These are phyloP conservation scores for Pseudogymnoascus sp. DNA, from an alignment of 2,329 filamentous ascomycete genomes.

Conservation along the genomic window DNA sequence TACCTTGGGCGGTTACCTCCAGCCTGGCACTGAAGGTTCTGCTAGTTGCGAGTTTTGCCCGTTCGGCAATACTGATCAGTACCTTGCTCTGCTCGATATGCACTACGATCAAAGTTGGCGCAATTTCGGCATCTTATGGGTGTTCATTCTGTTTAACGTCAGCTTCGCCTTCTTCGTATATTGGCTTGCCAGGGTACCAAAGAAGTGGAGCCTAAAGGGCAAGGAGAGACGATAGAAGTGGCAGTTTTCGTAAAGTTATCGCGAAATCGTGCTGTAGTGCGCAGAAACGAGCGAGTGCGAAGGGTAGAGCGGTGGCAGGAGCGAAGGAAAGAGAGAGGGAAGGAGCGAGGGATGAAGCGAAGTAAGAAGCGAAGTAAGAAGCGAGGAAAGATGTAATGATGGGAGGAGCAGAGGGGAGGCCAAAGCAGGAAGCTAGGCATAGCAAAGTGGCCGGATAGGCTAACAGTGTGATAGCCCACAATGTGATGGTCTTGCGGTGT, in stretches of 20 bases:
- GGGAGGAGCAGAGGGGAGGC: too few relatives aligned
- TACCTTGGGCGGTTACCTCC: slow-evolving; percentile 42
- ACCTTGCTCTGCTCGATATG: slow-evolving; percentile 39
- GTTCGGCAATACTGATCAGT: slow-evolving; percentile 42
- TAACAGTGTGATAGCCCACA: too few relatives aligned
- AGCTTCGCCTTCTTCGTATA: slow-evolving; percentile 45
- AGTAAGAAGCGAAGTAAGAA: too few relatives aligned
- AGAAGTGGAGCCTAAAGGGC: slow-evolving; percentile 21
- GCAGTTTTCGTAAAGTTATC: neutral
- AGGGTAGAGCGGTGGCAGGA: too few relatives aligned
- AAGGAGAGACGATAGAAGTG: neutral
- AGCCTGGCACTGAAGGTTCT: slow-evolving; percentile 16
- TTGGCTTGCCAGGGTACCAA: slow-evolving; percentile 40
- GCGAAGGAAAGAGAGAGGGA: too few relatives aligned
- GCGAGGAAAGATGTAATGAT: too few relatives aligned
- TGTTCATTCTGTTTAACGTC: slow-evolving; percentile 47
- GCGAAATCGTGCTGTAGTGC: neutral
- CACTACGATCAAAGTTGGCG: slow-evolving; percentile 55
- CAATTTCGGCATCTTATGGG: slow-evolving; percentile 57
- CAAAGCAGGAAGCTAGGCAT: too few relatives aligned
- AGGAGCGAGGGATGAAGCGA: too few relatives aligned
- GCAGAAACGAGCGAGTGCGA: neutral
- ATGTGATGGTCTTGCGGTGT: too few relatives aligned
- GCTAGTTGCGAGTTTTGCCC: slow-evolving; percentile 47
- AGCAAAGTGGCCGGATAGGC: too few relatives aligned